Base-by-base conservation (phyloP, 164 flowering plant genomes). In the Nymphaea colorata region DNA sequence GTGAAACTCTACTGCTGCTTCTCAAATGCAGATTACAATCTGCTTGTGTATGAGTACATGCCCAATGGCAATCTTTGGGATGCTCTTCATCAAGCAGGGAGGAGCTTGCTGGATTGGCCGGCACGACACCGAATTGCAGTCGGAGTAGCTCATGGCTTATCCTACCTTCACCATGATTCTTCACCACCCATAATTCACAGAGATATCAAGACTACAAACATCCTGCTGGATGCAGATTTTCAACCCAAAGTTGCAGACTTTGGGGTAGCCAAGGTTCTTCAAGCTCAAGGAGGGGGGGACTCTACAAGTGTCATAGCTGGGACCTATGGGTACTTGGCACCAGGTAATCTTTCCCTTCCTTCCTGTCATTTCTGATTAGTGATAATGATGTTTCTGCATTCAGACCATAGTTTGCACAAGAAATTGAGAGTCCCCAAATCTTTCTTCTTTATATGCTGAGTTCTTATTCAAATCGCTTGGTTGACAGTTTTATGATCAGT, bases 1-100 rank as follows among this genome's bases (percentile, higher is more conserved):
- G 89, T 94, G 68, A 94, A 94, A 68, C 68, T 94, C 44, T 94
- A 83, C 71, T 78, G 93, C 73, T 90, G 86, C 74, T 86, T 87
- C 80, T 86, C 99, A 2, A 81, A 88, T 68, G 66, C 69, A 64
- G 86, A 87, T 64, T 81, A 82, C 64, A 88, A 77, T 69, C 75
- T 91, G 67, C 70, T 94, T 78, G 96, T 94, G 69, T 94, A 91
- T 57, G 98, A 94, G 70, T 91, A 86, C 77, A 94, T 94, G 98
- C 85, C 93, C 11, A 94, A 94, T 72, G 99, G 99, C 62, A 94
- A 87, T 69, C 87, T 94, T 2, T 88, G 96, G 96, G 96, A 94
- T 69, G 85, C 93, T 0, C 85, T 94, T 66, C 98, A 91, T 73
- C 74, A 68, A 47, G 57, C 57, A 51, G 92, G 86, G 17, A 76